Evolutionary conservation across 352 stramenopile species (phyloP).

Genomic region (Lagenidium giganteum): DNA sequence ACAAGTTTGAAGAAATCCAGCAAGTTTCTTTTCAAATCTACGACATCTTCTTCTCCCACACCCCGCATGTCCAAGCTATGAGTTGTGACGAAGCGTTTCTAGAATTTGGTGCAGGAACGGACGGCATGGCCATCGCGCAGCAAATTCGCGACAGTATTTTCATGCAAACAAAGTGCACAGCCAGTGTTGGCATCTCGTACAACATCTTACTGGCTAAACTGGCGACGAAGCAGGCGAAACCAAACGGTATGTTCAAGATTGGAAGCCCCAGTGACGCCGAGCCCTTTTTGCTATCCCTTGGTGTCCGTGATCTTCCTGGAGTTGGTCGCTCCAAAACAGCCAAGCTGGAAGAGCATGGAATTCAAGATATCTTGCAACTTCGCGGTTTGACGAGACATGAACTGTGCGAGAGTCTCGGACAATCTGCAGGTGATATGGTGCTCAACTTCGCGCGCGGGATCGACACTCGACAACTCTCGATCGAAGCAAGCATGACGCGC

Average conservation of each 20-base stretch:
- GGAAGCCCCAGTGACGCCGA: constrained; percentile 30
- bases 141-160: constrained; percentile 64
- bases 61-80: constrained; percentile 89
- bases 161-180: constrained; percentile 83
- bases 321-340: constrained; percentile 58
- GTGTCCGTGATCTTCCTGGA: constrained; percentile 74
- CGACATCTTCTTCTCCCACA: constrained; percentile 85
- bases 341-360: constrained; percentile 65
- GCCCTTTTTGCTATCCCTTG: constrained; percentile 60
- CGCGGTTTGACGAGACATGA: constrained; percentile 38
- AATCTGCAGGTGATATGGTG: constrained; percentile 64
- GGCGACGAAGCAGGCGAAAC: constrained; percentile 91
- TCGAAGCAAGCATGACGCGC: constrained; percentile 64
- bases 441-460: constrained; percentile 72
- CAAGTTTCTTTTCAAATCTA: constrained; percentile 92
- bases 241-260: constrained; percentile 82
- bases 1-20: constrained; percentile 91
- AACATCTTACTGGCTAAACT: constrained; percentile 95
- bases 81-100: constrained; percentile 96
- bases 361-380: constrained; percentile 65
- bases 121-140: constrained; percentile 66
- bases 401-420: constrained; percentile 59
- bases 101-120: constrained; percentile 64
- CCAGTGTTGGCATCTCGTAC: constrained; percentile 89
- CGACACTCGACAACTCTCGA: constrained; percentile 60